phyloP scores from a whole-genome alignment of 2,329 filamentous ascomycete species.

The Trichocomaceae sp. region DNA sequence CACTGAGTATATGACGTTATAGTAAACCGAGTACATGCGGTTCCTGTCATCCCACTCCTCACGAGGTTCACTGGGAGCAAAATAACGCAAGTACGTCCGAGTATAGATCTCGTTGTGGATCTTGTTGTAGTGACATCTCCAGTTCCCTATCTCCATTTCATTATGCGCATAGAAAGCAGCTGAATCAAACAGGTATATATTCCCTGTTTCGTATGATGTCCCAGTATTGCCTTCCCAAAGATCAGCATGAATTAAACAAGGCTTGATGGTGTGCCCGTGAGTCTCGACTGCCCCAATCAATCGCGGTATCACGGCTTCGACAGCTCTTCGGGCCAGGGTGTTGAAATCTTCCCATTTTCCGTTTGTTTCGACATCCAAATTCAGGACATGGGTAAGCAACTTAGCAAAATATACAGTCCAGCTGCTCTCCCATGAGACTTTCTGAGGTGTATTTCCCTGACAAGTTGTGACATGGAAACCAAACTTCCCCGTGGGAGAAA shows the following conservation, averaged over 20 bases:
- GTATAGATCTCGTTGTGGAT: conserved; percentile 14
- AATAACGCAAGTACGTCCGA: conserved; percentile 13
- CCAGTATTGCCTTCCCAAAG: conserved; percentile 33
- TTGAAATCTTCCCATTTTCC: conserved; percentile 26
- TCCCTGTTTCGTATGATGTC: conserved; percentile 21
- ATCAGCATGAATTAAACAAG: conserved; percentile 31
- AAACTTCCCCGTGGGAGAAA: conserved; percentile 29
- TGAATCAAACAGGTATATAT: conserved; percentile 28
- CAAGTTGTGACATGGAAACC: conserved; percentile 33
- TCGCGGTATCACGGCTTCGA: conserved; percentile 24
- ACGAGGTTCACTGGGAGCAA: conserved; percentile 14
- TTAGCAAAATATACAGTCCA: conserved; percentile 31
- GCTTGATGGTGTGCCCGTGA: conserved; percentile 20
- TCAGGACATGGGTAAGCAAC: conserved; percentile 19
- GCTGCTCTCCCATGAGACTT: conserved; percentile 24
- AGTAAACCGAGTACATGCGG: conserved; percentile 15
- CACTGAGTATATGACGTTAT: conserved; percentile 16
- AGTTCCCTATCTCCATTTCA: conserved; percentile 12
- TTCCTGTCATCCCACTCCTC: conserved; percentile 18
- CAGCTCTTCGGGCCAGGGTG: conserved; percentile 14
- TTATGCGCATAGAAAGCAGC: conserved; percentile 26
- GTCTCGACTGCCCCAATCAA: conserved; percentile 18
- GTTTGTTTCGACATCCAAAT: conserved; percentile 25
- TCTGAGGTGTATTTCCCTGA: conserved; percentile 24
- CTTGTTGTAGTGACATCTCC: conserved; percentile 11